phyloP scores from a whole-genome alignment of 495 filamentous ascomycete species.

The Alectoria sarmentosa region DNA sequence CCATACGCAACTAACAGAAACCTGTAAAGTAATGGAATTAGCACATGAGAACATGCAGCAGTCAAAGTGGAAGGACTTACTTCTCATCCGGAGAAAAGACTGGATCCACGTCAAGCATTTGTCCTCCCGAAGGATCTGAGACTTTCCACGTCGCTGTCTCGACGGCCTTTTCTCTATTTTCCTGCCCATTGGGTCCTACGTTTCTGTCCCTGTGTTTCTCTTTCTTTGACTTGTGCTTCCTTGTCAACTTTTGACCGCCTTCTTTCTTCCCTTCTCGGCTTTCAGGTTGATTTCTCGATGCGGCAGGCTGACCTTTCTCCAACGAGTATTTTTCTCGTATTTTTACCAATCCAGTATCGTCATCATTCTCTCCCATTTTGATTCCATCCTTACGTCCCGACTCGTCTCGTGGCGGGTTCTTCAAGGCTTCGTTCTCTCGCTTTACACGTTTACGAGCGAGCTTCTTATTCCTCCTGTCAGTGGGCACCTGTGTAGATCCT shows the following conservation, averaged over 20 bases:
- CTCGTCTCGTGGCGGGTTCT: not conserved
- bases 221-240: not conserved
- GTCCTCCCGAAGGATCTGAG: conserved; percentile 57
- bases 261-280: not conserved
- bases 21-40: conserved; percentile 39
- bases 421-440: not conserved
- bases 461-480: not conserved
- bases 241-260: not conserved
- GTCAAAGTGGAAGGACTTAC: conserved; percentile 42
- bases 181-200: not conserved
- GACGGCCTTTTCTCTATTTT: not conserved
- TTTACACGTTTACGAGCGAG: not conserved
- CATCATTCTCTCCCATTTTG: not conserved
- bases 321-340: not conserved
- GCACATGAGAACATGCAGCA: conserved; percentile 19
- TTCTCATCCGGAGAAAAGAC: conserved; percentile 73
- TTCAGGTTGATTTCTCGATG: not conserved
- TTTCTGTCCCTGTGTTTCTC: conserved; percentile 3
- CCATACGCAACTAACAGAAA: conserved; percentile 60
- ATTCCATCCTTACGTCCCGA: not conserved
- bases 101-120: conserved; percentile 67
- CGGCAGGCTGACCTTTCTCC: not conserved
- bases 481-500: not conserved
- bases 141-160: conserved; percentile 43
- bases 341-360: not conserved